A percentile compares a stretch with the other conserved stretches of the same genome.
phyloP scores from a whole-genome alignment of 148 eudicot genomes.

The Linanthus parryae region DNA sequence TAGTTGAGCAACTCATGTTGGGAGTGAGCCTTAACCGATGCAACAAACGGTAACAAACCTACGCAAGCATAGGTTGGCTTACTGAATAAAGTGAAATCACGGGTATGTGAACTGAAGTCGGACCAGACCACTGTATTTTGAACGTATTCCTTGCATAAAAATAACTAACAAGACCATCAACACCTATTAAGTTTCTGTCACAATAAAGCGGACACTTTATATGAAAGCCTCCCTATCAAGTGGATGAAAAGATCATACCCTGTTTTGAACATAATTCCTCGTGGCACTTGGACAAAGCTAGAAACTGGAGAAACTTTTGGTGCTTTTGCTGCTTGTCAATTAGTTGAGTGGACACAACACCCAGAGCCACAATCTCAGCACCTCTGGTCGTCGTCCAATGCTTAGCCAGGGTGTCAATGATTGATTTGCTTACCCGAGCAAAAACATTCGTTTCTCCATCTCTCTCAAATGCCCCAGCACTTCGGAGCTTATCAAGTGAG shows the following conservation, averaged over 20 bases:
- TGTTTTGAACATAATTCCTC: constrained; percentile 74
- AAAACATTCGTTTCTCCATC: constrained; percentile 88
- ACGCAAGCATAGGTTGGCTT: too few relatives aligned
- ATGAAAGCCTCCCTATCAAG: too few relatives aligned
- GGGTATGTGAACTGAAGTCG: too few relatives aligned
- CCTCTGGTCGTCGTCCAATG: constrained; percentile 99
- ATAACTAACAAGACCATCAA: too few relatives aligned
- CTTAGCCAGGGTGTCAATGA: constrained; percentile 92
- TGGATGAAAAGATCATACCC: constrained; percentile 44
- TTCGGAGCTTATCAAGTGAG: constrained; percentile 59
- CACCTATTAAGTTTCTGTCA: too few relatives aligned
- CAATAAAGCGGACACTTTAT: too few relatives aligned
- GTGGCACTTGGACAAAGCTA: constrained; percentile 93
- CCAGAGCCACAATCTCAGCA: constrained; percentile 71
- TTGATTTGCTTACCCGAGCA: constrained; percentile 78
- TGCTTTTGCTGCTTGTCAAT: constrained; percentile 90
- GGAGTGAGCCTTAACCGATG: too few relatives aligned
- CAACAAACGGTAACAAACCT: too few relatives aligned
- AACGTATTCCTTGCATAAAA: too few relatives aligned
- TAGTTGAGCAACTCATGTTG: too few relatives aligned
- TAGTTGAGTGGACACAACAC: constrained; percentile 72
- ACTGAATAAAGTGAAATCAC: too few relatives aligned
- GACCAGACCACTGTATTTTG: too few relatives aligned
- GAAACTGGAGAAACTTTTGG: constrained; percentile 84
- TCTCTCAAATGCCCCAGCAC: constrained; percentile 80